Base-by-base conservation (phyloP, 2,329 filamentous ascomycete genomes). In the Botryotinia globosa region DNA sequence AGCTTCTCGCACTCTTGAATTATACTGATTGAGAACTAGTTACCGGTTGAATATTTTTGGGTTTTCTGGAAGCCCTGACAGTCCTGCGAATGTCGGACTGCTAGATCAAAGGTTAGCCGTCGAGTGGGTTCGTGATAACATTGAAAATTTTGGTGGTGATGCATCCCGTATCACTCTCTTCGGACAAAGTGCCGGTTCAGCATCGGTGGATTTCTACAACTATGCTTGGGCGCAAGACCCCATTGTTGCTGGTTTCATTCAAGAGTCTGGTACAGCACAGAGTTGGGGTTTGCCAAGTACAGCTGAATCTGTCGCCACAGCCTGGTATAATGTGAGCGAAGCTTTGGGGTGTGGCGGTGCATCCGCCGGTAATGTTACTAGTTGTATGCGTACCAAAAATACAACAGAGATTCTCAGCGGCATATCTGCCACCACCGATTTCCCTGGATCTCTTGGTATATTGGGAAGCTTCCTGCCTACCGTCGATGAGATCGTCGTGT, bases 71-170 rank as follows among this genome's bases (percentile, higher is more conserved):
- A 78, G 79, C 10, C 77, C 77, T 9, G 48, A 42, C 8, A 68
- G 73, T 9, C 70, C 74, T 9, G 73, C 74, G 1, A 93, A 93
- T 75, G 81, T 90, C 16, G 91, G 90, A 2, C 80, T 92, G 65
- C 83, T 85, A 74, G 90, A 92, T 77, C 89, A 91, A 80, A 84
- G 87, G 75, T 78, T 86, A 16, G 84, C 87, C 9, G 82, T 91
- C 25, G 82, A 84, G 74, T 92, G 90, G 90, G 85, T 91, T 39
- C 83, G 84, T 73, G 82, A 85, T 39, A 91, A 91, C 78, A 87
- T 90, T 67, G 85, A 80, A 3, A 82, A 81, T 3, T 90, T 92
- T 79, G 89, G 89, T 0, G 90, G 89, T 2, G 86, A 91, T 75
- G 82, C 82, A 1, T 80, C 80, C 2, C 85, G 87, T 73, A 84